Percentiles rank a stretch among this genome's conserved stretches.
phyloP scores from a whole-genome alignment of 192 early-diverging fungal genomes.

The Mortierella antarctica region DNA sequence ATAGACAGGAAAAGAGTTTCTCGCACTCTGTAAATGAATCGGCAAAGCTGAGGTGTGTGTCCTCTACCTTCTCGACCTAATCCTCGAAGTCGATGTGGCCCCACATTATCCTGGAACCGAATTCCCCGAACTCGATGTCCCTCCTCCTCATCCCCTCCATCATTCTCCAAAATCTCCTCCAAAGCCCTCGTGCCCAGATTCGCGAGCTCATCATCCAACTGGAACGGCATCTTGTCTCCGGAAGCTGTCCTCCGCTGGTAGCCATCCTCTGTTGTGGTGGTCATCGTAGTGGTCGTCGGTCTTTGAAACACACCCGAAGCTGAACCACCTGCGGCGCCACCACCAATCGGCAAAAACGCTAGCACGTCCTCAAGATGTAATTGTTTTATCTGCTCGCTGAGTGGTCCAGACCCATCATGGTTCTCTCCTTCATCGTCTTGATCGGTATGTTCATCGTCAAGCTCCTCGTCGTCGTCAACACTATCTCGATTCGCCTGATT shows the following conservation, averaged over 20 bases:
- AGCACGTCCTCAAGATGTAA: constrained; percentile 40
- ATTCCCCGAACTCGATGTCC: constrained; percentile 16
- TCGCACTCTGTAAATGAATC: too few relatives aligned
- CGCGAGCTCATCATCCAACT: constrained; percentile 44
- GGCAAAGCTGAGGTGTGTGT: background rate
- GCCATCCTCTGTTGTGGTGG: background rate
- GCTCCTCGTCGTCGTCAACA: constrained; percentile 23
- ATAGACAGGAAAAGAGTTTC: too few relatives aligned
- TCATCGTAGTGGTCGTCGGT: background rate
- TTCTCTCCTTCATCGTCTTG: constrained; percentile 18
- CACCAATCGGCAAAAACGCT: constrained; percentile 42
- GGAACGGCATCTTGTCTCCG: constrained; percentile 48
- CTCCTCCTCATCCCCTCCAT: constrained; percentile 35
- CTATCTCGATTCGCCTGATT: background rate
- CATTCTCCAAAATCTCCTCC: constrained; percentile 34
- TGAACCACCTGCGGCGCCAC: too few relatives aligned
- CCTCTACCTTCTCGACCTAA: constrained; percentile 34
- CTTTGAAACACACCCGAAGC: constrained; percentile 20
- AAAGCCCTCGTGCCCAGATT: constrained; percentile 26
- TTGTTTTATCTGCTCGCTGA: constrained; percentile 47
- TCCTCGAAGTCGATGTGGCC: constrained; percentile 6
- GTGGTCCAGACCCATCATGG: constrained; percentile 36
- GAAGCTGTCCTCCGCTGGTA: constrained; percentile 22
- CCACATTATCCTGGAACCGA: constrained; percentile 22
- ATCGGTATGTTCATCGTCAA: constrained; percentile 9